Percentiles rank a stretch among this genome's conserved stretches.
Conservation (phyloP, 1,139 yeast species). For the Hyphopichia fennica region DNA sequence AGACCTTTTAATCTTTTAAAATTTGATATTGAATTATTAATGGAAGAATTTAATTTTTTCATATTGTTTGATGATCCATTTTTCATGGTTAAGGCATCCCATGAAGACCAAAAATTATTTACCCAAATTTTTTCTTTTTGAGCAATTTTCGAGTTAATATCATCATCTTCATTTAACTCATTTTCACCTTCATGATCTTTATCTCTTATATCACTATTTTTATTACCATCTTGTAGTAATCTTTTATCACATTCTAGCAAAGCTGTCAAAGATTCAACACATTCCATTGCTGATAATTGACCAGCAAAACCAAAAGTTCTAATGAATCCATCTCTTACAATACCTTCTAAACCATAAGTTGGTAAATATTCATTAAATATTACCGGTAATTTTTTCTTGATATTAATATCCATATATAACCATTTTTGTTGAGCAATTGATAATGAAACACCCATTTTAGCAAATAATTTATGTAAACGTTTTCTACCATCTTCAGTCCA, state of each 20-base stretch:
- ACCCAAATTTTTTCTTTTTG: slow-evolving; percentile 75
- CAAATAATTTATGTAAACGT: slow-evolving; percentile 84
- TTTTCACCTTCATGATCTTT: slow-evolving; percentile 1
- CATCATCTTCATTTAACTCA: slow-evolving; percentile 31
- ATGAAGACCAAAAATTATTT: slow-evolving; percentile 88
- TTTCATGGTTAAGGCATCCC: slow-evolving; percentile 79
- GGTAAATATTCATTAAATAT: slow-evolving; percentile 73
- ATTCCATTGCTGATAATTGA: slow-evolving; percentile 87
- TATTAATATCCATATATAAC: slow-evolving; percentile 82
- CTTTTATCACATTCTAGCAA: slow-evolving; percentile 67
- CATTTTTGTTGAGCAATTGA: slow-evolving; percentile 89
- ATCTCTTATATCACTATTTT: slow-evolving; percentile 23
- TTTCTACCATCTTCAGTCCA: slow-evolving; percentile 95
- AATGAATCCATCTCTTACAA: slow-evolving; percentile 82
- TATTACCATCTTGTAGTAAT: slow-evolving; percentile 12
- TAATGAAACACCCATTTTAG: slow-evolving; percentile 92
- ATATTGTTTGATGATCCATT: slow-evolving; percentile 10
- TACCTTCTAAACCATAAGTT: slow-evolving; percentile 78
- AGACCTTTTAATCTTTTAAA: slow-evolving; percentile 45
- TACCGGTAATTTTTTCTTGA: slow-evolving; percentile 70
- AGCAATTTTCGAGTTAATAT: slow-evolving; percentile 43
- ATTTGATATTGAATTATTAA: slow-evolving; percentile 11
- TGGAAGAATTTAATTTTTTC: slow-evolving; percentile 9
- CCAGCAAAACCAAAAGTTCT: slow-evolving; percentile 87
- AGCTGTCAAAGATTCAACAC: slow-evolving; percentile 86